Base-by-base conservation (phyloP, 108 stramenopile species). In the Chaetoceros tenuissimus region DNA sequence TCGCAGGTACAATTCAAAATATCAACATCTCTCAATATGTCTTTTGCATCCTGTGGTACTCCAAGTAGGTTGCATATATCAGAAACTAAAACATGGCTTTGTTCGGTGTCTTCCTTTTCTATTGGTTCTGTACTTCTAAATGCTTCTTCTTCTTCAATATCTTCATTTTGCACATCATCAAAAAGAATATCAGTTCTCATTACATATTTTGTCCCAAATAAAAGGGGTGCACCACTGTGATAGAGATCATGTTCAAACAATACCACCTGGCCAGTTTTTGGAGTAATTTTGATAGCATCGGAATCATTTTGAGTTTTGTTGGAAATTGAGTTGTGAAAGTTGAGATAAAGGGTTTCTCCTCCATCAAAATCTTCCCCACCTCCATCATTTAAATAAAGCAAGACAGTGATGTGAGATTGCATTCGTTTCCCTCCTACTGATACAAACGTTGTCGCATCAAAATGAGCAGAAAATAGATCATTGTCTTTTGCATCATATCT, bases 161-260 rank as follows among this genome's bases (percentile, higher is more conserved):
- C 13, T 0, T 1, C 49, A 13, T 26, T 57, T 16, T 31, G 2
- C 50, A 59, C 31, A n/a, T 47, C 3, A 34, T 68, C 27, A 64
- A 89, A 89, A 23, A 89, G 29, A n/a, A 89, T 53, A 61, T 89
- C 87, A 22, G 83, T 89, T 24, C 87, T 63, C 18, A 89, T 46
- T 16, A 89, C 79, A 60, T 72, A 85, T 60, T 89, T 89, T 7
- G 79, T 85, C 2, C 87, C 87, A 53, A 57, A 71, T 3, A n/a
- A 28, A 55, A 84, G 56, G 16, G 80, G 74, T n/a, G 58, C 59
- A 26, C 80, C 81, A 31, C 79, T 66, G 65, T 89, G 87, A 51
- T 59, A 89, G 24, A 89, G 62, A 62, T 83, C 83, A 63, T 89
- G 87, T 46, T 85, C 82, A 54, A 89, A 89, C 2, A 89, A 49